Evolutionary conservation across 2,329 filamentous ascomycete genomes (phyloP).

Genomic region (Nemania sp.): DNA sequence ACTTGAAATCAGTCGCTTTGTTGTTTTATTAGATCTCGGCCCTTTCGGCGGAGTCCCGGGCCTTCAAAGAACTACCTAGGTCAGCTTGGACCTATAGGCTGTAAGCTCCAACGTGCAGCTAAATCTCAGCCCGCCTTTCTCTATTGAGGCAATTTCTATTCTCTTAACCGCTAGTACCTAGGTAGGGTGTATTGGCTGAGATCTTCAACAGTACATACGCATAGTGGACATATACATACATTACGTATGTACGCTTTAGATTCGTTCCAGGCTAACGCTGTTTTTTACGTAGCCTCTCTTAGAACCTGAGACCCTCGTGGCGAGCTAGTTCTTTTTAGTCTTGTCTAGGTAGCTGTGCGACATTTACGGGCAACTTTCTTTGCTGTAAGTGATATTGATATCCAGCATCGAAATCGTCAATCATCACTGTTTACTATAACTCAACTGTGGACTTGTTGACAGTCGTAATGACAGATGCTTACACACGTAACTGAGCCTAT

Average conservation of each 20-base stretch:
- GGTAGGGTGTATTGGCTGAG: conserved; percentile 3
- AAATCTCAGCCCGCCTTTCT: conserved; percentile 7
- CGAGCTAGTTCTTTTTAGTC: conserved; percentile 18
- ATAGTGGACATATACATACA: no score
- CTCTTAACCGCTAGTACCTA: conserved; percentile 9
- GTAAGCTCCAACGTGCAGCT: conserved; percentile 3
- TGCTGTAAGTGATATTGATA: conserved; percentile 1
- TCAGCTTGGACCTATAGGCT: conserved; percentile 26
- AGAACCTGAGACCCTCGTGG: conserved; percentile 25
- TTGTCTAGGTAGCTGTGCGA: conserved; percentile 32
- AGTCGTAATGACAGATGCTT: conserved; percentile 30
- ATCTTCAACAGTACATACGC: not conserved
- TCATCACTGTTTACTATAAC: conserved; percentile 12
- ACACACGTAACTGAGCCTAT: conserved; percentile 20
- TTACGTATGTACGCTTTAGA: conserved; percentile 23
- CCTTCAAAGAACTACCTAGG: conserved; percentile 21
- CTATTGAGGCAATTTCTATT: conserved; percentile 33
- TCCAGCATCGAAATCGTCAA: conserved; percentile 8
- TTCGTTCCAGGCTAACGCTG: conserved; percentile 32
- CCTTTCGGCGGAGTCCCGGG: conserved; percentile 37
- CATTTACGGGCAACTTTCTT: conserved; percentile 35
- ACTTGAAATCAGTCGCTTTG: not conserved
- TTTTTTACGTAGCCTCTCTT: conserved; percentile 18
- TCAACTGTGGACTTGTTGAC: conserved; percentile 10
- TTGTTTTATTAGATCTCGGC: conserved; percentile 28